Evolutionary conservation across 129 eudicot species (phyloP).

Genomic region (Lactuca saligna): DNA sequence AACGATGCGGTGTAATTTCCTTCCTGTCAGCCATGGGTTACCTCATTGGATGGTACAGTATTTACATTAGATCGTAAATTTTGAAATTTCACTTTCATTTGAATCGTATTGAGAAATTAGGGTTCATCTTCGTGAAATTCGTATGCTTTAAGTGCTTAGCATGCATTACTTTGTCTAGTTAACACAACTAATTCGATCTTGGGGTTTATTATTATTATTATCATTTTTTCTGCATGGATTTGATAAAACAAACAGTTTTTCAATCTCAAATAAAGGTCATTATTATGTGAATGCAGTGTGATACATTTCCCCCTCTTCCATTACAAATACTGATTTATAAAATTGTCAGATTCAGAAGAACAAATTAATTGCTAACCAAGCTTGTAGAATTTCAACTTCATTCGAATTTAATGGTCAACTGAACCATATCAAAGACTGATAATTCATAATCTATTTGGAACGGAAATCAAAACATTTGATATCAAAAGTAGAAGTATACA

Average conservation of each 20-base stretch:
- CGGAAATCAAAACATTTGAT: not conserved
- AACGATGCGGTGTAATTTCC: slow-evolving; percentile 68
- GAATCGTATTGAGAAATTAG: slow-evolving; percentile 1
- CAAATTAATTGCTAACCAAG: not conserved
- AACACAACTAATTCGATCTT: not conserved
- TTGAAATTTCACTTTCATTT: not conserved
- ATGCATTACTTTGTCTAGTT: slow-evolving; percentile 6
- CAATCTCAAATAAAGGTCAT: not conserved
- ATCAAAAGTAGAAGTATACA: not conserved
- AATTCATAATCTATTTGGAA: not conserved
- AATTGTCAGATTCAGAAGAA: not conserved
- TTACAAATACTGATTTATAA: not conserved
- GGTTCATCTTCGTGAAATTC: slow-evolving; percentile 11
- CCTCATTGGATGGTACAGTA: slow-evolving; percentile 86
- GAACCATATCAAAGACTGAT: not conserved
- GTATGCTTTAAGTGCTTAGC: not conserved
- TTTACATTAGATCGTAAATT: slow-evolving; percentile 7
- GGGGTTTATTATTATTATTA: not conserved
- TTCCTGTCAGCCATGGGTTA: slow-evolving; percentile 77
- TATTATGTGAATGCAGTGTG: not conserved
- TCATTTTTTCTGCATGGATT: not conserved
- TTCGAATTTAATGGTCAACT: not conserved
- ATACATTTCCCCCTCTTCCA: not conserved
- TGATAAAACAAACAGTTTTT: not conserved
- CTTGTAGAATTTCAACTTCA: not conserved